Evolutionary conservation across 169 alveolate genomes (phyloP), one percentile per base, ranked within the genome.

Genomic region (Plasmodium coatneyi): DNA sequence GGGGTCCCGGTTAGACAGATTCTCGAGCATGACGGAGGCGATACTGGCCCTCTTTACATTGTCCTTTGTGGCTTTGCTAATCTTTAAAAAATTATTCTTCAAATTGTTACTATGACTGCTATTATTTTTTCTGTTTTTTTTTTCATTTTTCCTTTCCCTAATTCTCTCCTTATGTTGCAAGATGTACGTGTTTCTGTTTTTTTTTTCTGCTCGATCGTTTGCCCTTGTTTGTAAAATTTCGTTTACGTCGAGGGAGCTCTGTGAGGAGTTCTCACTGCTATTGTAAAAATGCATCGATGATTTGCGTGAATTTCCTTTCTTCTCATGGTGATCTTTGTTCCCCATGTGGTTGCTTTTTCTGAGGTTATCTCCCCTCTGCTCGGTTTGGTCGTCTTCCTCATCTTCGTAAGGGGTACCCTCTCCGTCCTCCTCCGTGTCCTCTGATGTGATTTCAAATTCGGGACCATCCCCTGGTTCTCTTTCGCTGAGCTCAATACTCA

Each of bases 41-140:
- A 78, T 78, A 28, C 93, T 84, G 66, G 93, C 93, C 79, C 93
- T 84, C 80, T 84, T 84, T 1, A 70, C 56, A 76, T 84, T 84
- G 14, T 84, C 93, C 46, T 84, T 84, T 52, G 93, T 32, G 4
- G 72, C 52, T 41, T 72, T 74, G 79, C 32, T 84, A 49, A 78
- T 84, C 43, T 46, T 84, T 43, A 84, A 72, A 14, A 72, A 49
- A 16, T 74, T 84, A 22, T 39, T 25, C 12, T 74, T 84, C 34
- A 84, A 76, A 84, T 66, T 66, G 36, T 10, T 19, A 25, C n/a
- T 66, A 66, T 46, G 3, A 7, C 66, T 49, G 60, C 60, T 74
- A 34, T 74, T 39, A 30, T 72, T 74, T 83, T 83, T 83, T 22
- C n/a, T 52, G 54, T 49, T 84, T 12, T 30, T 32, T 74, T 70